Evolutionary conservation across 1,284 basidiomycete species (phyloP), one percentile per base, ranked within the genome.

Genomic region (Ganoderma boninense): DNA sequence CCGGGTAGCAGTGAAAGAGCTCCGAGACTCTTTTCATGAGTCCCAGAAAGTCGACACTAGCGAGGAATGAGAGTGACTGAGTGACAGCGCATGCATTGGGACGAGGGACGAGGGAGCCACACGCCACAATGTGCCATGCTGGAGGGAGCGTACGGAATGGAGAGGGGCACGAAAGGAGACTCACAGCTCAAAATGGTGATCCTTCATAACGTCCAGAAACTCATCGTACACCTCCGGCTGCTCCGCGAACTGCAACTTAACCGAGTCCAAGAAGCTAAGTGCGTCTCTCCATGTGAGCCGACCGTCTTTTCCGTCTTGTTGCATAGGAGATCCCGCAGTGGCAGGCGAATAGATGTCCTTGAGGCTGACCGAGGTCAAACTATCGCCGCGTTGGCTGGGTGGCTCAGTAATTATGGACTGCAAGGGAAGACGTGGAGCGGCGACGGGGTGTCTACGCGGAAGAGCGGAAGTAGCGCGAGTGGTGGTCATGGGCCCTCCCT

Each of bases 201-300:
- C 97, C 82, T 98, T 98, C 97, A 98, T 98, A 74, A 98, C 97
- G 78, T 98, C 96, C 77, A 99, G 83, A 80, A 99, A 98, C 68
- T 92, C 89, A 80, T 98, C 97, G 84, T 98, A 98, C 20, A 98
- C 95, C 73, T 96, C 94, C 5, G 96, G 96, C 72, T 93, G 90
- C 77, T 95, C 91, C 60, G 90, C 86, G 77, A 98, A 98, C 82
- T 95, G 92, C 62, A 89, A 82, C 84, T 98, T 97, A 84, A 98
- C 97, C 70, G 94, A 93, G 82, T 98, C 96, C 64, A 98, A 88
- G 80, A 98, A 99, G 80, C 90, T 93, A 69, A 98, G 86, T n/a
- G 97, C 97, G 82, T 98, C 97, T 59, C 92, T 91, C 70, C 94
- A 92, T 70, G 94, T 93, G 75, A 94, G 84, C 44, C 87, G 89